Percentiles rank a stretch among this genome's conserved stretches.
Conservation (phyloP, 768 basidiomycete genomes). For the Suillus occidentalis region DNA sequence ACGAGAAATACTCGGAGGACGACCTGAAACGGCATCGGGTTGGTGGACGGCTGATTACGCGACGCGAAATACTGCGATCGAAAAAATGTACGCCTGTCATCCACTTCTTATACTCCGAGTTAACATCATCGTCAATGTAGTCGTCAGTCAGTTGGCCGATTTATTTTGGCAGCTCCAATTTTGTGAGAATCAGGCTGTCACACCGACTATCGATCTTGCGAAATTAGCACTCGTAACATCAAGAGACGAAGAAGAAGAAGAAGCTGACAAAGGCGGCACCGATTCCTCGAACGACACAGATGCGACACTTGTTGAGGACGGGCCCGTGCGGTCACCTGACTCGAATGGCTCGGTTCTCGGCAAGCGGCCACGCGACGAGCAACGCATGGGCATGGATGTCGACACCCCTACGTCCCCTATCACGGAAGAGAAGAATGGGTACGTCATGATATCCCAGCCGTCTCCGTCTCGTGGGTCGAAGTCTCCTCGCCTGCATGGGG, state of each 20-base stretch:
- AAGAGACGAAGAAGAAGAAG: conserved; percentile 87
- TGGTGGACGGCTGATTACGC: conserved; percentile 80
- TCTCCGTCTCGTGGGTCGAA: conserved; percentile 37
- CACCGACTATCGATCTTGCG: conserved; percentile 83
- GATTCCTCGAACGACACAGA: conserved; percentile 87
- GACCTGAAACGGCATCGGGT: conserved; percentile 83
- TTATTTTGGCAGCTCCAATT: conserved; percentile 79
- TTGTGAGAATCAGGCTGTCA: conserved; percentile 64
- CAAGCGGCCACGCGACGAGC: conserved; percentile 60
- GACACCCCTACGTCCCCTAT: conserved; percentile 28
- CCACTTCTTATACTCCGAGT: conserved; percentile 4
- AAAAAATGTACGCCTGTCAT: conserved; percentile 65
- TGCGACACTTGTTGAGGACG: conserved; percentile 85
- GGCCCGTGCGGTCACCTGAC: conserved; percentile 37
- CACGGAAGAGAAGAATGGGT: conserved; percentile 43
- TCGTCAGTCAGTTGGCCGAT: conserved; percentile 75
- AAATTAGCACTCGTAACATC: conserved; percentile 90
- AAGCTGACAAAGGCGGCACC: conserved; percentile 67
- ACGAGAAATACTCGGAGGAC: conserved; percentile 76
- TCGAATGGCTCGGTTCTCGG: conserved; percentile 62
- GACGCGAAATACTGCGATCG: conserved; percentile 79
- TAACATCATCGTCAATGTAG: conserved; percentile 39
- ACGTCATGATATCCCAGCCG: conserved; percentile 40
- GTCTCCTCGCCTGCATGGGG: conserved; percentile 31
- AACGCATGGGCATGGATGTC: conserved; percentile 56